Conservation (phyloP, 805 yeast genomes). For the Wickerhamiella vanderwaltii region DNA sequence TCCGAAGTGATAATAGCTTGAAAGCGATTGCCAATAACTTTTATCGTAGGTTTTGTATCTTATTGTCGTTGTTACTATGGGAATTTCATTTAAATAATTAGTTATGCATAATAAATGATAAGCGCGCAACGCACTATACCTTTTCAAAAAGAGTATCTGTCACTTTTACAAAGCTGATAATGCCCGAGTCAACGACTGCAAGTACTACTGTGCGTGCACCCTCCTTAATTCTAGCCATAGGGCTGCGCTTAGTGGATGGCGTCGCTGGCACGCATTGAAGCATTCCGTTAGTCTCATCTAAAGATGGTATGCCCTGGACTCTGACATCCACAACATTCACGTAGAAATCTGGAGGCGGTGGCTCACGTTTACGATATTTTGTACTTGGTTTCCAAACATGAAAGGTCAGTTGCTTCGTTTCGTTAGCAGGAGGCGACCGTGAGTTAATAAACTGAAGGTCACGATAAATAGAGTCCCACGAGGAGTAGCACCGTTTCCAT, state of each 20-base stretch:
- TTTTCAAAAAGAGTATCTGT: conserved; percentile 21
- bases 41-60: no score
- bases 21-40: no score
- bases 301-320: conserved; percentile 27
- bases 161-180: conserved; percentile 46
- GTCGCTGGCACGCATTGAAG: conserved; percentile 21
- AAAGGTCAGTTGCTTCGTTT: conserved; percentile 33
- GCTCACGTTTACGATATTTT: conserved; percentile 53
- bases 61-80: no score
- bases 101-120: no score
- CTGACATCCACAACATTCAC: conserved; percentile 42
- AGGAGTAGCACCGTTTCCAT: conserved; percentile 18
- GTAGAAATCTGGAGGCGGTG: conserved; percentile 63
- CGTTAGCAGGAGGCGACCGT: background rate
- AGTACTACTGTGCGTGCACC: conserved; percentile 45
- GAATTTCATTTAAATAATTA: no score
- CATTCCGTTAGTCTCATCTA: conserved; percentile 27
- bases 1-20: conserved; percentile 11
- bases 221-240: conserved; percentile 32
- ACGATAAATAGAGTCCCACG: conserved; percentile 14
- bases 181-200: conserved; percentile 69
- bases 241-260: conserved; percentile 26
- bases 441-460: conserved; percentile 15
- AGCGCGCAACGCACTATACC: background rate
- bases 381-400: conserved; percentile 76